A percentile compares a stretch with the other conserved stretches of the same genome.
phyloP scores from a whole-genome alignment of 176 grass and related monocot species.

The Triticum timopheevii region DNA sequence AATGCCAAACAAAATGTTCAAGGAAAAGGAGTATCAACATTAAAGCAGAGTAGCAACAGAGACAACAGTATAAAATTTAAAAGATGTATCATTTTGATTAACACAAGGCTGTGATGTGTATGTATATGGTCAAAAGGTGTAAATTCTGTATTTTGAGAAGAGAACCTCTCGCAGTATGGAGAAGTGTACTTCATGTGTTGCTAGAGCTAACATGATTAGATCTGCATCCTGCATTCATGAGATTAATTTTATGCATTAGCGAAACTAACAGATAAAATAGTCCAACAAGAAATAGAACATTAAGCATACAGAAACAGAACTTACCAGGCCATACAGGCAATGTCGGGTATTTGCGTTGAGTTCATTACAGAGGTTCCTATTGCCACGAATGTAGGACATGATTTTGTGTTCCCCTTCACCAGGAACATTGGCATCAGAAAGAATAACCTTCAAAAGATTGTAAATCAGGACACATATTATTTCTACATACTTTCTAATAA shows the following conservation, averaged over 20 bases:
- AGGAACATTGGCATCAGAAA: constrained; percentile 99
- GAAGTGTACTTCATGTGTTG: constrained; percentile 98
- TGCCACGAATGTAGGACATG: constrained; percentile 94
- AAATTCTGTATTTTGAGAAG: constrained; percentile 25
- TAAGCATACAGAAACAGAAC: not conserved
- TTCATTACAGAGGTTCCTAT: constrained; percentile 72
- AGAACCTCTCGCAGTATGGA: constrained; percentile 97
- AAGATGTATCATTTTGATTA: not conserved
- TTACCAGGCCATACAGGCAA: constrained; percentile 95
- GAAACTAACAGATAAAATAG: constrained; percentile 21
- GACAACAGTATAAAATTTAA: not conserved
- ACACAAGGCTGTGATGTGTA: not conserved
- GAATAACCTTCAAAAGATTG: constrained; percentile 88
- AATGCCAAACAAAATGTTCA: not conserved
- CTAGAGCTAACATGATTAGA: constrained; percentile 98
- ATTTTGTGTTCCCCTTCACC: constrained; percentile 99
- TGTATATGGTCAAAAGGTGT: not conserved
- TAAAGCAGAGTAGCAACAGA: not conserved
- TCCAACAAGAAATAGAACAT: constrained; percentile 6
- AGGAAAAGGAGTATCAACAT: not conserved
- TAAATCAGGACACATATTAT: constrained; percentile 39
- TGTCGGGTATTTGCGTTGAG: constrained; percentile 84
- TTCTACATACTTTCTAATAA: constrained; percentile 11
- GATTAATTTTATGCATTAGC: constrained; percentile 22
- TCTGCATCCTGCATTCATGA: constrained; percentile 86